A percentile compares a stretch with the other conserved stretches of the same genome.
phyloP scores from a whole-genome alignment of 768 basidiomycete species.

The Amanita exitialis region DNA sequence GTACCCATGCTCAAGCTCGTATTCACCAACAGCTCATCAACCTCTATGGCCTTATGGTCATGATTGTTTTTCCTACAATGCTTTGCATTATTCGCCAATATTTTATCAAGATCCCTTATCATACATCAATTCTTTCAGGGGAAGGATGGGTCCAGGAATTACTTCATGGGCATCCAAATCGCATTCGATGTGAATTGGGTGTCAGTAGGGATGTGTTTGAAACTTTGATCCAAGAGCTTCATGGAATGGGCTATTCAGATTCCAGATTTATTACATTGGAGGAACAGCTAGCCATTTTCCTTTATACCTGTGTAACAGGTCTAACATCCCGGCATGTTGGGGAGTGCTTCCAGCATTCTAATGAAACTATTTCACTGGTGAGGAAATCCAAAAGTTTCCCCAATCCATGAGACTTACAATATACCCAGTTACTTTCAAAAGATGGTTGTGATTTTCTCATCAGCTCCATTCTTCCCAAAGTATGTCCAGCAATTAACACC shows the following conservation, averaged over 20 bases:
- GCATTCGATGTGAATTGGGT: too few relatives aligned
- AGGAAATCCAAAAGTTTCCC: not conserved
- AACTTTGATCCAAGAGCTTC: too few relatives aligned
- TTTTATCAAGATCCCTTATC: too few relatives aligned
- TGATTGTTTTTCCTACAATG: too few relatives aligned
- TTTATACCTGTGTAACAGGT: slow-evolving; percentile 19
- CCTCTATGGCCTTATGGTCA: too few relatives aligned
- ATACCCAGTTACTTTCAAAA: not conserved
- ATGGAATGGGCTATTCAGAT: too few relatives aligned
- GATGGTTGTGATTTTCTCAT: slow-evolving; percentile 1
- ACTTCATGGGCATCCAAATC: too few relatives aligned
- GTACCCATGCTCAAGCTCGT: too few relatives aligned
- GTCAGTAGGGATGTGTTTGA: not conserved
- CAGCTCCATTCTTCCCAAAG: slow-evolving; percentile 10
- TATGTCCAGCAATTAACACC: slow-evolving; percentile 10
- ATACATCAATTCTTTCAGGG: too few relatives aligned
- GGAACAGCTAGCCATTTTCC: slow-evolving; percentile 29
- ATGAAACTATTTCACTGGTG: slow-evolving; percentile 27
- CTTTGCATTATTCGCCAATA: too few relatives aligned
- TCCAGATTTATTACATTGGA: slow-evolving; percentile 8
- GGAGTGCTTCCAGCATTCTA: slow-evolving; percentile 27
- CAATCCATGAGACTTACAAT: not conserved
- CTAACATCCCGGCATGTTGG: slow-evolving; percentile 16
- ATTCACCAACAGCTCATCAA: too few relatives aligned
- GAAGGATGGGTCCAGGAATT: too few relatives aligned